Percentiles rank a stretch among this genome's conserved stretches.
Evolutionary conservation across 495 filamentous ascomycete genomes (phyloP).

Genomic region (Aspergillus diversus): DNA sequence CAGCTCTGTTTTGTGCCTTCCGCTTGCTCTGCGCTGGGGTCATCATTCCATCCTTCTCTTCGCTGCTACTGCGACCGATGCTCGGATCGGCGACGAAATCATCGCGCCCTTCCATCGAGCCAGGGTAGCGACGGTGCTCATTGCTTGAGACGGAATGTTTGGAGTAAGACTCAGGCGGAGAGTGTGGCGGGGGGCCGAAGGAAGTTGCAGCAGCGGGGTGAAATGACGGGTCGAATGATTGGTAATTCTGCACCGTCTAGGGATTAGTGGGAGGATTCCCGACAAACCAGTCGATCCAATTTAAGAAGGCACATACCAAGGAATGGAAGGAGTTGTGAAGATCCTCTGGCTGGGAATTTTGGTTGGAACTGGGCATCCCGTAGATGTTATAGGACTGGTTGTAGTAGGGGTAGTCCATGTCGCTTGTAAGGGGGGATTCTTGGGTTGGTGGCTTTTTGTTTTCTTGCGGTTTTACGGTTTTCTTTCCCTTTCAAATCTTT

Average conservation of each 20-base stretch:
- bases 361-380: constrained; percentile 44
- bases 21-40: constrained; percentile 82
- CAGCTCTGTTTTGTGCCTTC: constrained; percentile 95
- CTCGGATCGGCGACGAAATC: constrained; percentile 30
- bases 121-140: constrained; percentile 31
- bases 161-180: constrained; percentile 49
- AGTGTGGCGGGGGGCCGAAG: constrained; percentile 44
- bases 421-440: neutral
- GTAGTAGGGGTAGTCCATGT: constrained; percentile 51
- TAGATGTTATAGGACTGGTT: constrained; percentile 44
- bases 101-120: constrained; percentile 41
- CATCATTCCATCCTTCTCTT: constrained; percentile 65
- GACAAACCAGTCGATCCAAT: too few species aligned
- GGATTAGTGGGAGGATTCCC: too few species aligned
- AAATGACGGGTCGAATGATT: constrained; percentile 43
- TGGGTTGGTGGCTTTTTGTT: neutral
- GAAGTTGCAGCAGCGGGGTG: constrained; percentile 27
- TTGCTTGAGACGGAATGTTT: constrained; percentile 42
- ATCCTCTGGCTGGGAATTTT: constrained; percentile 32
- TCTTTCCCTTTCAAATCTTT: too few species aligned
- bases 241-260: constrained; percentile 32
- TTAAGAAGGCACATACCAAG: constrained; percentile 27
- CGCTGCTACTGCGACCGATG: constrained; percentile 52
- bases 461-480: neutral
- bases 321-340: constrained; percentile 34